These are phyloP conservation scores for Nectriaceae sp. DNA, from an alignment of 2,329 filamentous ascomycete species.

Conservation along the genomic window DNA sequence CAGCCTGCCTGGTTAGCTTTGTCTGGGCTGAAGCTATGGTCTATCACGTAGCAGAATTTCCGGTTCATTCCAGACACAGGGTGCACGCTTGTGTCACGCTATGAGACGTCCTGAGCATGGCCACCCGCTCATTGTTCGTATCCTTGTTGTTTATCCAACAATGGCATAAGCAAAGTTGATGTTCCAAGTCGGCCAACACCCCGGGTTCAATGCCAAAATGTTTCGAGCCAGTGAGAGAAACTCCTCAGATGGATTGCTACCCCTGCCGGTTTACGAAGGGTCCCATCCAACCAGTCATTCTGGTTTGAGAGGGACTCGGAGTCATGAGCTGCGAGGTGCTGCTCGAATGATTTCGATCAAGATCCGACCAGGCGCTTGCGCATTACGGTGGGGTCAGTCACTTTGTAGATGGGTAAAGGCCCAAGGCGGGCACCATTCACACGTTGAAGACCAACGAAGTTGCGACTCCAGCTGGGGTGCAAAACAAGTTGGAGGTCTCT, in stretches of 20 bases:
- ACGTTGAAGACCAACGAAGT: constrained; percentile 19
- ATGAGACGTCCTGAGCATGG: not conserved
- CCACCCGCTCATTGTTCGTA: not conserved
- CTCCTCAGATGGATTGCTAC: not conserved
- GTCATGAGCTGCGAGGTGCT: constrained; percentile 12
- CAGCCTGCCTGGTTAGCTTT: not conserved
- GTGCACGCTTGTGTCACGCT: not conserved
- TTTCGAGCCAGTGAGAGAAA: not conserved
- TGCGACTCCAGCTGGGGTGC: too few species aligned
- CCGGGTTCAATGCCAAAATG: not conserved
- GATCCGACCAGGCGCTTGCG: constrained; percentile 29
- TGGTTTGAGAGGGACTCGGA: not conserved
- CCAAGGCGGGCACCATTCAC: constrained; percentile 31
- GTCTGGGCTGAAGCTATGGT: not conserved
- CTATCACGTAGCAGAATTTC: not conserved
- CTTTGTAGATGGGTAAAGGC: constrained; percentile 14
- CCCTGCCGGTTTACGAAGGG: not conserved
- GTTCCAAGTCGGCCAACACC: constrained; percentile 1
- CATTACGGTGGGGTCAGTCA: constrained; percentile 21
- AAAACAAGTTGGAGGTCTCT: not conserved
- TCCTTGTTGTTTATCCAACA: constrained; percentile 4
- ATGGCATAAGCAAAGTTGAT: constrained; percentile 7
- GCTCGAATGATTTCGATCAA: constrained; percentile 25
- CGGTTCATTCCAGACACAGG: not conserved
- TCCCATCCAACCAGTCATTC: not conserved